phyloP scores from a whole-genome alignment of 345 rosid genomes.

The Atalantia buxifolia region DNA sequence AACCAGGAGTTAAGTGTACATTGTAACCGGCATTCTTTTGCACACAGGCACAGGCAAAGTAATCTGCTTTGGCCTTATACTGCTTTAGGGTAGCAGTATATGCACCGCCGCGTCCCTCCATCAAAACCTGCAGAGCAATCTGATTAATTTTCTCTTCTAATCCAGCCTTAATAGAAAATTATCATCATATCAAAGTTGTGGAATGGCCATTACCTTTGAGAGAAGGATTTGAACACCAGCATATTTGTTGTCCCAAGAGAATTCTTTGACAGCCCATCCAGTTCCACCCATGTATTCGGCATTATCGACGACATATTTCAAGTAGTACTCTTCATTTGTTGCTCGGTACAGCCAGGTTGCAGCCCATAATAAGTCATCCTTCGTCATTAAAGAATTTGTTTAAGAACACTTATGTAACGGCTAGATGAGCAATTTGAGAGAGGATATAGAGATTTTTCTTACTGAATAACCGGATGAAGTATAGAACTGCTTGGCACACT shows the following conservation, averaged over 20 bases:
- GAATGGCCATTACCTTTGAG: slow-evolving; percentile 44
- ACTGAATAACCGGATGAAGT: slow-evolving; percentile 56
- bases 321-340: slow-evolving; percentile 57
- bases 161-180: not conserved
- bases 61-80: slow-evolving; percentile 73
- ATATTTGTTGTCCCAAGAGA: slow-evolving; percentile 94
- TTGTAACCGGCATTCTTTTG: slow-evolving; percentile 76
- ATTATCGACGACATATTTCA: slow-evolving; percentile 62
- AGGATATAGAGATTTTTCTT: not conserved
- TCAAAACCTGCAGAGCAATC: slow-evolving; percentile 37
- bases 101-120: slow-evolving; percentile 52
- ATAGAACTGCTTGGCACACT: slow-evolving; percentile 48
- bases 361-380: slow-evolving; percentile 93
- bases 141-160: not conserved
- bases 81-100: slow-evolving; percentile 45
- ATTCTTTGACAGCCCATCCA: slow-evolving; percentile 84
- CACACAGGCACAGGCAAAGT: slow-evolving; percentile 79
- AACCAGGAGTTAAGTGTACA: slow-evolving; percentile 65
- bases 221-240: slow-evolving; percentile 87
- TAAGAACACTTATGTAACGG: not conserved
- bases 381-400: not conserved
- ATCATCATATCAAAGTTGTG: not conserved
- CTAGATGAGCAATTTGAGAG: not conserved
- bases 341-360: slow-evolving; percentile 77
- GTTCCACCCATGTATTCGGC: slow-evolving; percentile 84